Evolutionary conservation across 768 basidiomycete genomes (phyloP).

Genomic region (Agrocybe chaxingu): DNA sequence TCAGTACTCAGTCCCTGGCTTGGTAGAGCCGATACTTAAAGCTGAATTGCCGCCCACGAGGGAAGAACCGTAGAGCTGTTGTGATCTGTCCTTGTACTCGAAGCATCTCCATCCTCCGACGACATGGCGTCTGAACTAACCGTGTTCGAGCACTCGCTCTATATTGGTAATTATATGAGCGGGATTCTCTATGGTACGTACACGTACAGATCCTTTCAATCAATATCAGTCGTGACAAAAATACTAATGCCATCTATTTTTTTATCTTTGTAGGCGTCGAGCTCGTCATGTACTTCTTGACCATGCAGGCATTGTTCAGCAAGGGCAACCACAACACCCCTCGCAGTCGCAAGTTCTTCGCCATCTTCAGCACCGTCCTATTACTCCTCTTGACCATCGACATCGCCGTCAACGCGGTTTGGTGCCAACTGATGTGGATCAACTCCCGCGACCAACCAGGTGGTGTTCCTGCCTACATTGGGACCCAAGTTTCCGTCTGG

Average conservation of each 20-base stretch:
- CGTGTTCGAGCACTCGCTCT: slow-evolving; percentile 26
- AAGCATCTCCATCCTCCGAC: slow-evolving; percentile 3
- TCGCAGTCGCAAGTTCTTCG: slow-evolving; percentile 20
- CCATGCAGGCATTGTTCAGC: slow-evolving; percentile 20
- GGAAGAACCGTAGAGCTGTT: slow-evolving; percentile 11
- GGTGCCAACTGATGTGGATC: slow-evolving; percentile 32
- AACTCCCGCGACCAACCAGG: slow-evolving; percentile 21
- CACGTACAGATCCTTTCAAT: not conserved
- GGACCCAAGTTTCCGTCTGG: slow-evolving; percentile 24
- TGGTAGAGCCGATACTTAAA: too few relatives aligned
- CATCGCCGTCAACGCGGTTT: slow-evolving; percentile 27
- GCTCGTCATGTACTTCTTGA: slow-evolving; percentile 25
- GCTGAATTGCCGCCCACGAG: not conserved
- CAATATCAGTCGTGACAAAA: not conserved
- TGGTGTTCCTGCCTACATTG: slow-evolving; percentile 24
- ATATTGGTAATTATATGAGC: slow-evolving; percentile 28
- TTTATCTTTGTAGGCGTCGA: slow-evolving; percentile 20
- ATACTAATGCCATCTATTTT: slow-evolving; percentile 4
- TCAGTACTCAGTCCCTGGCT: too few relatives aligned
- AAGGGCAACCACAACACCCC: slow-evolving; percentile 18
- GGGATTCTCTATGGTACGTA: slow-evolving; percentile 28
- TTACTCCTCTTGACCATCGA: slow-evolving; percentile 26
- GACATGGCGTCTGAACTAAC: slow-evolving; percentile 14
- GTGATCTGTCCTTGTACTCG: not conserved
- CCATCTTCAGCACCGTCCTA: slow-evolving; percentile 23